Evolutionary conservation across 75 land plant species (phyloP).

Genomic region (Gnetum montanum): DNA sequence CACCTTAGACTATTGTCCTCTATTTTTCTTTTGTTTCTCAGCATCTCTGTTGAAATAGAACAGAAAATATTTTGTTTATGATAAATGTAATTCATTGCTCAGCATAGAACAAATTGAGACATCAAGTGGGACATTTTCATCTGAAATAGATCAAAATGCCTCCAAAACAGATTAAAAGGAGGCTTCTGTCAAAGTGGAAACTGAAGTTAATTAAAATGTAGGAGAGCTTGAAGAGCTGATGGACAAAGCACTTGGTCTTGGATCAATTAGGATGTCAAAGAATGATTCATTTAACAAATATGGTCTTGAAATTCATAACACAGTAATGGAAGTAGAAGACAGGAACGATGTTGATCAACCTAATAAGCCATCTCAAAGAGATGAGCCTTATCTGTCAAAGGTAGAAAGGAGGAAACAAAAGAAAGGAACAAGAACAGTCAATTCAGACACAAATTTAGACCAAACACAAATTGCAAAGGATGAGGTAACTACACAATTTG

Average conservation of each 20-base stretch:
- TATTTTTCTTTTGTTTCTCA: too few species aligned
- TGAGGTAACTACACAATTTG: not conserved
- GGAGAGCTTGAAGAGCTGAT: constrained; percentile 59
- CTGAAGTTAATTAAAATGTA: not conserved
- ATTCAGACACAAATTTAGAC: constrained; percentile 5
- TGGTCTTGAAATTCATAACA: constrained; percentile 20
- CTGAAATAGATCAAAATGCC: too few species aligned
- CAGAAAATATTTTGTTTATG: too few species aligned
- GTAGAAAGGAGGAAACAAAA: constrained; percentile 89
- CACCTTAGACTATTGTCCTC: too few species aligned
- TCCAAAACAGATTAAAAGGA: not conserved
- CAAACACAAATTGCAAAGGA: constrained; percentile 10
- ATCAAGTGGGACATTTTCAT: too few species aligned
- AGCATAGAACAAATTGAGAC: too few species aligned
- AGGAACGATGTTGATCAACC: constrained; percentile 12
- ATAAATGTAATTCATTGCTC: too few species aligned
- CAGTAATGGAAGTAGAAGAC: constrained; percentile 19
- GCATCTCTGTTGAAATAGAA: too few species aligned
- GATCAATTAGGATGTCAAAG: constrained; percentile 20
- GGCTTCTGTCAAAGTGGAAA: not conserved
- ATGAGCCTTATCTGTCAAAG: constrained; percentile 87
- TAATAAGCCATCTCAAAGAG: constrained; percentile 30
- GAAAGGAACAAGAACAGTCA: constrained; percentile 49
- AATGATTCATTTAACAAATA: constrained; percentile 17
- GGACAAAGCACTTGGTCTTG: constrained; percentile 77